Conservation (phyloP, 2,329 filamentous ascomycete genomes). For the Aspergillus alliaceus region DNA sequence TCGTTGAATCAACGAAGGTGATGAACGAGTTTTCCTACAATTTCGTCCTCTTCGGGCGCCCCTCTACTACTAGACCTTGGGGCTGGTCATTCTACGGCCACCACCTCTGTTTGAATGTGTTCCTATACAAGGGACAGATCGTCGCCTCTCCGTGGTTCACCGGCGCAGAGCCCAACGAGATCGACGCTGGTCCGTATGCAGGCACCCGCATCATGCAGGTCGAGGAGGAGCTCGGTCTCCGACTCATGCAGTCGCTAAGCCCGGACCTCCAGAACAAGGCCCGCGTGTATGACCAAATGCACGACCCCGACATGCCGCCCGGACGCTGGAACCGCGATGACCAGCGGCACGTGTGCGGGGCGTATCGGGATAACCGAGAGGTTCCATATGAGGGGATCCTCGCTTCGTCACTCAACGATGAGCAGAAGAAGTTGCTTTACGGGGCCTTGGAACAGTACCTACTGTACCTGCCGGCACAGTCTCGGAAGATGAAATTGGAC, state of each 20-base stretch:
- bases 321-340: constrained; percentile 76
- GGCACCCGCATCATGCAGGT: constrained; percentile 66
- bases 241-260: constrained; percentile 66
- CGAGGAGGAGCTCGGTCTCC: constrained; percentile 65
- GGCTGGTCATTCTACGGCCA: constrained; percentile 77
- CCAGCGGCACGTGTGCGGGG: constrained; percentile 74
- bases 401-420: constrained; percentile 44
- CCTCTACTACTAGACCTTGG: constrained; percentile 62
- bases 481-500: constrained; percentile 56
- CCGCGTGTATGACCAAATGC: constrained; percentile 60
- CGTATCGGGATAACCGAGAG: constrained; percentile 74
- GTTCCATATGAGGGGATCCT: constrained; percentile 71
- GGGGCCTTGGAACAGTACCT: constrained; percentile 65
- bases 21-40: constrained; percentile 79
- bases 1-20: constrained; percentile 61
- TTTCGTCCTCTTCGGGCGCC: constrained; percentile 68
- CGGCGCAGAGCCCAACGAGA: constrained; percentile 75
- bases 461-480: constrained; percentile 62
- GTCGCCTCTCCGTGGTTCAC: constrained; percentile 74
- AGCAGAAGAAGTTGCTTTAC: constrained; percentile 57
- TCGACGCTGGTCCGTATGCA: constrained; percentile 62
- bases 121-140: constrained; percentile 65
- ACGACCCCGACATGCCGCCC: constrained; percentile 63
- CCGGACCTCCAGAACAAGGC: constrained; percentile 50
- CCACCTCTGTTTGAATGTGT: constrained; percentile 71